A percentile compares a stretch with the other conserved stretches of the same genome.
Conservation (phyloP, 768 basidiomycete species). For the Russula brevipes region DNA sequence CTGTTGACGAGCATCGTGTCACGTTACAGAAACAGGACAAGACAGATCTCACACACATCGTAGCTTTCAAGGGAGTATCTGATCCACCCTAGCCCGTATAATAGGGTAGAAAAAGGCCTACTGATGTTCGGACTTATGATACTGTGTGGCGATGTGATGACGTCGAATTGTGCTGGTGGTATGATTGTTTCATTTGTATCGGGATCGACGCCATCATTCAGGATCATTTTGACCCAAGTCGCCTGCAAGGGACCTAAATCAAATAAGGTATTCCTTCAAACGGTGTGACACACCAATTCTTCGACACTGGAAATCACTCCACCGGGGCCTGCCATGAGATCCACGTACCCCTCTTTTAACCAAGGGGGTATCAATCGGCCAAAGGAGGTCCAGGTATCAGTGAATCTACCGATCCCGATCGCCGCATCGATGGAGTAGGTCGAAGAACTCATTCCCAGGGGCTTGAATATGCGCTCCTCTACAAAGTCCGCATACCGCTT, state of each 20-base stretch:
- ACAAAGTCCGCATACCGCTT: slow-evolving; percentile 38
- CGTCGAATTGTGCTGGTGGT: slow-evolving; percentile 31
- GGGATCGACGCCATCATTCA: slow-evolving; percentile 34
- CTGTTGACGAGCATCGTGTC: slow-evolving; percentile 26
- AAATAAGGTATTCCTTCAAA: not conserved
- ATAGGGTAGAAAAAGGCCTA: slow-evolving; percentile 22
- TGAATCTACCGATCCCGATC: slow-evolving; percentile 30
- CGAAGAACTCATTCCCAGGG: slow-evolving; percentile 40
- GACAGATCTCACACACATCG: slow-evolving; percentile 32
- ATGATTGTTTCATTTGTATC: slow-evolving; percentile 33
- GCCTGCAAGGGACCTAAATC: slow-evolving; percentile 28
- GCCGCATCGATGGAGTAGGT: slow-evolving; percentile 38
- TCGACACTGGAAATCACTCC: slow-evolving; percentile 41
- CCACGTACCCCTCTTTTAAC: slow-evolving; percentile 27
- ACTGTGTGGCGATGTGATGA: slow-evolving; percentile 33
- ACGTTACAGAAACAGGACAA: not conserved
- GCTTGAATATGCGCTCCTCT: slow-evolving; percentile 37
- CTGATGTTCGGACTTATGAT: slow-evolving; percentile 25
- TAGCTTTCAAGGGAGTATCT: slow-evolving; percentile 38
- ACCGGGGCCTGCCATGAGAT: slow-evolving; percentile 36
- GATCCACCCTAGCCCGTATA: slow-evolving; percentile 44
- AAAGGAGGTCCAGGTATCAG: slow-evolving; percentile 33
- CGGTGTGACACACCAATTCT: slow-evolving; percentile 38
- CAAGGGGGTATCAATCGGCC: slow-evolving; percentile 35
- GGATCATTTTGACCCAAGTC: slow-evolving; percentile 37